Evolutionary conservation across 2,329 filamentous ascomycete species (phyloP).

Genomic region (Colletotrichum musicola): DNA sequence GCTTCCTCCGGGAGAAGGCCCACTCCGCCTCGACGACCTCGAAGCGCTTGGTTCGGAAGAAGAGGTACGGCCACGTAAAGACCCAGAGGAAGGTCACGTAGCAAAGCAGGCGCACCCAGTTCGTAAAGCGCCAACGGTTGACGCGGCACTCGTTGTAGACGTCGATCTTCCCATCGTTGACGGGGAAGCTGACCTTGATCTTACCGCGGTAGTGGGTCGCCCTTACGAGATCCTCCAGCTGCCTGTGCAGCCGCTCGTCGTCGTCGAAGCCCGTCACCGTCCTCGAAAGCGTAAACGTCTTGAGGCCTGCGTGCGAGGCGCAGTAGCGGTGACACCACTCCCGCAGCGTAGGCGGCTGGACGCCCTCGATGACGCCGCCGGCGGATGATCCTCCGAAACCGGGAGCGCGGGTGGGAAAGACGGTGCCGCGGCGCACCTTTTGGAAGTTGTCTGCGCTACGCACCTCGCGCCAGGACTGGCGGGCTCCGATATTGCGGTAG

Average conservation of each 20-base stretch:
- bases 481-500: constrained; percentile 57
- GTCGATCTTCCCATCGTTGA: constrained; percentile 67
- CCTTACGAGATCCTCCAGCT: constrained; percentile 69
- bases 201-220: constrained; percentile 77
- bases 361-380: constrained; percentile 14
- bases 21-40: constrained; percentile 73
- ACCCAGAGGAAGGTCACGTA: constrained; percentile 77
- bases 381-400: constrained; percentile 49
- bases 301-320: constrained; percentile 67
- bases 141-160: constrained; percentile 73
- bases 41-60: constrained; percentile 75
- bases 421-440: constrained; percentile 74
- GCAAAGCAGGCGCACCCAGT: constrained; percentile 75
- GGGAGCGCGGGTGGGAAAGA: constrained; percentile 65
- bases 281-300: constrained; percentile 66
- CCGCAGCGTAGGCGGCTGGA: constrained; percentile 33
- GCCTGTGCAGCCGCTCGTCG: constrained; percentile 58
- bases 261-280: constrained; percentile 72
- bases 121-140: constrained; percentile 74
- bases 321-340: constrained; percentile 80
- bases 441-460: constrained; percentile 69
- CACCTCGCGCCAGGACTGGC: constrained; percentile 58
- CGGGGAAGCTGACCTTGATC: constrained; percentile 70
- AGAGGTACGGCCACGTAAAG: constrained; percentile 78
- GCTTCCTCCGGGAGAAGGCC: constrained; percentile 59